Base-by-base conservation (phyloP, 108 stramenopile genomes). In the Nitzschia sp. region DNA sequence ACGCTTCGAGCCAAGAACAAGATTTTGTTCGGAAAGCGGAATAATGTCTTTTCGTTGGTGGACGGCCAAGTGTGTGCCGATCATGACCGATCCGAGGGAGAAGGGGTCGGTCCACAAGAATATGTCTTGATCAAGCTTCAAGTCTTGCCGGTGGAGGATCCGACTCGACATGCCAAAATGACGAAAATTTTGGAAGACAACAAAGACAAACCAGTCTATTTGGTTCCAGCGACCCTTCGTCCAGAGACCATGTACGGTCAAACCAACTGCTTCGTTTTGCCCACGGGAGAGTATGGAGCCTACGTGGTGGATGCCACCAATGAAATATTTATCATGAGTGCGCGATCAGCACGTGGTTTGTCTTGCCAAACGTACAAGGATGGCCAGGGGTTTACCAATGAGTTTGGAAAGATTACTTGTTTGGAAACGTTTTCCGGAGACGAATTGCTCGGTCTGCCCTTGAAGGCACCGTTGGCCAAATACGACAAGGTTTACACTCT, bases 241-340 rank as follows among this genome's bases (percentile, higher is more conserved):
- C 98, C 98, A 4, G 98, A 99, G 83, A 99, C 98, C 15, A 99
- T 99, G 98, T 98, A 98, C 69, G 98, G 98, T 8, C 98, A 99
- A 80, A 99, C 98, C 46, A 99, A 99, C 76, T 98, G 97, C 93
- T 99, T 96, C 71, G 96, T 98, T 30, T 83, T 98, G 36, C 98
- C 98, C 27, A 81, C 83, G 28, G 97, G 97, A 55, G 96, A 96
- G 73, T 99, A 99, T 77, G 98, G 98, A 50, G 96, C 96, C 21
- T 99, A 94, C 77, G 83, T 89, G 73, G 69, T 96, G 65, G 81
- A 87, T 69, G 85, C 90, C 26, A 95, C 91, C 11, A 75, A 95
- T 56, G 91, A 92, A 71, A 80, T 98, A 13, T 92, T 97, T 69
- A 91, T 99, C 59, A 91, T 97, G 87, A 88, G 92, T 45, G 86